A percentile compares a stretch with the other conserved stretches of the same genome.
phyloP scores from a whole-genome alignment of 2,329 filamentous ascomycete species.

The Claviceps sp. region DNA sequence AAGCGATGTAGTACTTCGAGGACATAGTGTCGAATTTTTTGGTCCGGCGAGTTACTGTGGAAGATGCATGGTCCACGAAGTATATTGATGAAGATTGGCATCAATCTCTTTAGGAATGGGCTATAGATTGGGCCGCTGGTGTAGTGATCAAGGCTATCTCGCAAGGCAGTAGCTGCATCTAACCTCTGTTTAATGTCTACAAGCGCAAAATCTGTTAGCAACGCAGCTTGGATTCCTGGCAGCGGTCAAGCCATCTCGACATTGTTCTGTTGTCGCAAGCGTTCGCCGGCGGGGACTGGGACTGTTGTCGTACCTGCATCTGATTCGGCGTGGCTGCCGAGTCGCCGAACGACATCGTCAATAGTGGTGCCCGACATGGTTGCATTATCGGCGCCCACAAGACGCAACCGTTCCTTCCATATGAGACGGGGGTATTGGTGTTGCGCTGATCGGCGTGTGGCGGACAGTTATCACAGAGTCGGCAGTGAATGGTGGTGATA shows the following conservation, averaged over 20 bases:
- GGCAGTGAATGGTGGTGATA: constrained; percentile 12
- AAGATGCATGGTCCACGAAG: constrained; percentile 81
- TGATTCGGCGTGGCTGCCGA: constrained; percentile 27
- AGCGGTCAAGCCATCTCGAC: not conserved
- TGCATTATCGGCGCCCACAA: constrained; percentile 32
- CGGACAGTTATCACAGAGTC: constrained; percentile 4
- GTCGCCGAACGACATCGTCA: constrained; percentile 50
- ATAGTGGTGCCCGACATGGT: constrained; percentile 48
- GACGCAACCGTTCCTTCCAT: constrained; percentile 23
- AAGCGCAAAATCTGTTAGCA: constrained; percentile 4
- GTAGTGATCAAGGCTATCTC: constrained; percentile 85
- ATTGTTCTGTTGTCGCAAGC: not conserved
- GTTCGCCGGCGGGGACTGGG: not conserved
- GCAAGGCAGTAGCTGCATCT: constrained; percentile 70
- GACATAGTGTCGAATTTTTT: constrained; percentile 84
- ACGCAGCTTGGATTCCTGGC: not conserved
- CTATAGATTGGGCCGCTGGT: constrained; percentile 64
- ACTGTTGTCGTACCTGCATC: constrained; percentile 36
- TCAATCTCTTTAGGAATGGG: constrained; percentile 71
- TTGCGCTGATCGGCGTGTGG: constrained; percentile 9
- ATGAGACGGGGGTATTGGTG: constrained; percentile 13
- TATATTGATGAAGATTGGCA: constrained; percentile 80
- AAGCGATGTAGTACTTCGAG: constrained; percentile 91
- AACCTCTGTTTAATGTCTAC: constrained; percentile 70
- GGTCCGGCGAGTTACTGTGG: constrained; percentile 77